Conservation (phyloP, 1,139 yeast genomes). For the Debaryomycetaceae sp. region DNA sequence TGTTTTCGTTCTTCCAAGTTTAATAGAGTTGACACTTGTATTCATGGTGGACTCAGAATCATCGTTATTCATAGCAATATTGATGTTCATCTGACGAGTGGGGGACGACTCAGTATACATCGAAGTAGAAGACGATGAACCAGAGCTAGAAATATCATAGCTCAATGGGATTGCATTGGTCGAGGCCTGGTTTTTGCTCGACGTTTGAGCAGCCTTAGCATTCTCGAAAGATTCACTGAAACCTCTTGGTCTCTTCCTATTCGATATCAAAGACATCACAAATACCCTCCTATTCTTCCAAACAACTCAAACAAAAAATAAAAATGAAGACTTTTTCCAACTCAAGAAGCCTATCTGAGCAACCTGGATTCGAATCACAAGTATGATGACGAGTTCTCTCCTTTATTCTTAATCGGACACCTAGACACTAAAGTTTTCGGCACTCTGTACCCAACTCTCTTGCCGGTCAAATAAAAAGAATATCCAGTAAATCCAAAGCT, state of each 20-base stretch:
- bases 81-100: conserved; percentile 5
- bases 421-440: background rate
- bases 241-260: conserved; percentile 48
- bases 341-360: background rate
- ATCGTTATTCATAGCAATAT: conserved; percentile 4
- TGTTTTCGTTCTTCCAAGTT: background rate
- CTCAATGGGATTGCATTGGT: conserved; percentile 7
- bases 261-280: conserved; percentile 31
- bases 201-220: conserved; percentile 6
- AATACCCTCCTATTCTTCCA: no score
- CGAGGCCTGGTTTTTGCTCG: conserved; percentile 4
- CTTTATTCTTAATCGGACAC: background rate
- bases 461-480: background rate
- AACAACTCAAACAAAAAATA: no score
- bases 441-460: background rate
- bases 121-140: conserved; percentile 8
- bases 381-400: background rate
- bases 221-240: conserved; percentile 39
- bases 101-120: conserved; percentile 7
- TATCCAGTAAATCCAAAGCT: background rate
- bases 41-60: conserved; percentile 6
- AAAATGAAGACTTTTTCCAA: no score
- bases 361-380: background rate
- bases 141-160: conserved; percentile 5
- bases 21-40: conserved; percentile 5